Evolutionary conservation across 192 early-diverging fungal genomes (phyloP).

Genomic region (Piromyces sp.): DNA sequence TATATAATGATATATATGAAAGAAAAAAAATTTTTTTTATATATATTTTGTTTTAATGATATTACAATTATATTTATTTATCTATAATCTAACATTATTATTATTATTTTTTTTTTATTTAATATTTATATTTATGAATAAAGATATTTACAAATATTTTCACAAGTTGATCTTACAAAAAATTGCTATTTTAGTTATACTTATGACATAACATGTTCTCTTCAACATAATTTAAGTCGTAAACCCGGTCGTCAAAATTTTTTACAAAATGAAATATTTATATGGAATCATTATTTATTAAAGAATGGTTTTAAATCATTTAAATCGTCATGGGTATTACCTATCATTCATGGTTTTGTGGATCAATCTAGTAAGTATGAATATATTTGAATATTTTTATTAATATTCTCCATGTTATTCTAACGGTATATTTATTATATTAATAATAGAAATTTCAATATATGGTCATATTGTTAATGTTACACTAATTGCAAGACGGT

Average conservation of each 20-base stretch:
- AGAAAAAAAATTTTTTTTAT: no score
- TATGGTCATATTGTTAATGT: constrained; percentile 80
- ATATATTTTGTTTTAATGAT: background rate
- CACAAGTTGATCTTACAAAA: constrained; percentile 79
- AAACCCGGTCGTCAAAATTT: constrained; percentile 4
- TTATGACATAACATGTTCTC: constrained; percentile 80
- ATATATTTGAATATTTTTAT: no score
- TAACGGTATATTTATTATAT: no score
- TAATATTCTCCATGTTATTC: no score
- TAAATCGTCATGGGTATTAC: constrained; percentile 47
- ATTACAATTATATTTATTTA: no score
- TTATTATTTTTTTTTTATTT: no score
- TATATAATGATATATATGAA: background rate
- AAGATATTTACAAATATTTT: constrained; percentile 64
- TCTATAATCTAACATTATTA: no score
- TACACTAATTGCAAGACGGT: constrained; percentile 86
- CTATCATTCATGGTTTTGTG: constrained; percentile 88
- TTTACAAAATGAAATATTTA: constrained; percentile 71
- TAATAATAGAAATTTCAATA: constrained; percentile 69
- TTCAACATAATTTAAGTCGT: constrained; percentile 76
- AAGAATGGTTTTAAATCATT: constrained; percentile 44
- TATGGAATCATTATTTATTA: constrained; percentile 79
- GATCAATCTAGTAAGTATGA: constrained; percentile 67
- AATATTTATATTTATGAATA: background rate
- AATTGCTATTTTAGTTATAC: constrained; percentile 97